Percentiles rank a stretch among this genome's conserved stretches.
Evolutionary conservation across 257 asterid genomes (phyloP).

Genomic region (Solanum arcanum): DNA sequence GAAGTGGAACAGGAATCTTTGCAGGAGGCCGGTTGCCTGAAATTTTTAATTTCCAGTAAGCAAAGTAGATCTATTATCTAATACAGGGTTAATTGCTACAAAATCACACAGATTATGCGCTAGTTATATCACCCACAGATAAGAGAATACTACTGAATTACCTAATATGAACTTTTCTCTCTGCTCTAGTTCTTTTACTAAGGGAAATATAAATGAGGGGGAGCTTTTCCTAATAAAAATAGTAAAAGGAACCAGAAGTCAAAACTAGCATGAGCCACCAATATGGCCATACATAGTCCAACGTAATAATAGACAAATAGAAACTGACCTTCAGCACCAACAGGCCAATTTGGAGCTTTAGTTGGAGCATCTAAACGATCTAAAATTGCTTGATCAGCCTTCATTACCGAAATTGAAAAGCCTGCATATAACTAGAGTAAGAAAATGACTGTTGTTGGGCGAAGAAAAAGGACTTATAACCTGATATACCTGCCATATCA

Average conservation of each 20-base stretch:
- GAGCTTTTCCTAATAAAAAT: not conserved
- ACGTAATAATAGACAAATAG: not conserved
- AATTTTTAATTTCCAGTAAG: conserved; percentile 2
- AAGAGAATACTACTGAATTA: not conserved
- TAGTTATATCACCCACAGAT: not conserved
- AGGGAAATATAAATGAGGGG: not conserved
- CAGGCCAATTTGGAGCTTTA: conserved; percentile 97
- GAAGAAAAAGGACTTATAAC: not conserved
- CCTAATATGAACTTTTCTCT: not conserved
- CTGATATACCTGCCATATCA: conserved; percentile 81
- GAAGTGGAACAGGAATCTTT: conserved; percentile 92
- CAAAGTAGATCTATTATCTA: not conserved
- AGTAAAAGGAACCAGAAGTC: not conserved
- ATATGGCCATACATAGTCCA: not conserved
- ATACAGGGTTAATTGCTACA: not conserved
- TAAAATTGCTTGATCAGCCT: conserved; percentile 59
- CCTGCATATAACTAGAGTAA: conserved; percentile 34
- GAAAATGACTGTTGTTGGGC: not conserved
- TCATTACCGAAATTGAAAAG: conserved; percentile 89
- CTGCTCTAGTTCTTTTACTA: not conserved
- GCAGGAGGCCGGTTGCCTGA: conserved; percentile 87
- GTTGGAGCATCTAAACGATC: conserved; percentile 86
- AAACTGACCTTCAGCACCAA: conserved; percentile 74
- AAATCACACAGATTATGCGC: not conserved
- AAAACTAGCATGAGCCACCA: not conserved